These are phyloP conservation scores for Saccharomyces hybrid DNA, from an alignment of 1,139 yeast genomes.

Conservation along the genomic window DNA sequence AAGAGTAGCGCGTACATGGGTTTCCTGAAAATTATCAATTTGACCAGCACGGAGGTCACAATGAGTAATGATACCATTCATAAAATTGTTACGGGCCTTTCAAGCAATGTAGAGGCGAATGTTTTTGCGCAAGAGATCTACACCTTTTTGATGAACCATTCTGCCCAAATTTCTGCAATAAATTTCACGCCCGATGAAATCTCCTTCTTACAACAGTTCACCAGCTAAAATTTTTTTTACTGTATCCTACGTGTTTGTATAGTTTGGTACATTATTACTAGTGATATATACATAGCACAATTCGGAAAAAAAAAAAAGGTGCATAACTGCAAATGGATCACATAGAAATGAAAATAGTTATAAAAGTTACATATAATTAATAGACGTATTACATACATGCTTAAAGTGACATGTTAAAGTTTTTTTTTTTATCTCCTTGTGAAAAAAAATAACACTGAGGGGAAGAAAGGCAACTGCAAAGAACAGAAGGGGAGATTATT, in stretches of 20 bases:
- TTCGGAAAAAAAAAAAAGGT: not conserved
- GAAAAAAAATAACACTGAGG: not conserved
- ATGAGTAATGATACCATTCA: slow-evolving; percentile 20
- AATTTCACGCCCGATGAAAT: slow-evolving; percentile 19
- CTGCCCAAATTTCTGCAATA: slow-evolving; percentile 17
- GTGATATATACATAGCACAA: not conserved
- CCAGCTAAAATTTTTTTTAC: not conserved
- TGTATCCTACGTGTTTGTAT: not conserved
- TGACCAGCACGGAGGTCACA: slow-evolving; percentile 14
- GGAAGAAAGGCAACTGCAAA: not conserved
- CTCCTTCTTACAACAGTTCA: slow-evolving; percentile 20
- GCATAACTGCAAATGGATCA: not conserved
- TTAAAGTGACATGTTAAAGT: not conserved
- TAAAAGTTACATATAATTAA: not conserved
- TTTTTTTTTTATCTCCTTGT: not conserved
- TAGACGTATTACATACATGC: not conserved
- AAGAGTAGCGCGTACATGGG: slow-evolving; percentile 31
- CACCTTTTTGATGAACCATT: slow-evolving; percentile 20
- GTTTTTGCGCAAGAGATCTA: slow-evolving; percentile 24
- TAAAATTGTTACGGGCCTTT: slow-evolving; percentile 22
- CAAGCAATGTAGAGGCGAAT: slow-evolving; percentile 22
- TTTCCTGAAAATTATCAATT: slow-evolving; percentile 25
- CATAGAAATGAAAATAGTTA: not conserved
- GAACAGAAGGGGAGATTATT: not conserved
- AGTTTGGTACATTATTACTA: not conserved